phyloP scores from a whole-genome alignment of 495 filamentous ascomycete genomes.

The Alectoria sarmentosa region DNA sequence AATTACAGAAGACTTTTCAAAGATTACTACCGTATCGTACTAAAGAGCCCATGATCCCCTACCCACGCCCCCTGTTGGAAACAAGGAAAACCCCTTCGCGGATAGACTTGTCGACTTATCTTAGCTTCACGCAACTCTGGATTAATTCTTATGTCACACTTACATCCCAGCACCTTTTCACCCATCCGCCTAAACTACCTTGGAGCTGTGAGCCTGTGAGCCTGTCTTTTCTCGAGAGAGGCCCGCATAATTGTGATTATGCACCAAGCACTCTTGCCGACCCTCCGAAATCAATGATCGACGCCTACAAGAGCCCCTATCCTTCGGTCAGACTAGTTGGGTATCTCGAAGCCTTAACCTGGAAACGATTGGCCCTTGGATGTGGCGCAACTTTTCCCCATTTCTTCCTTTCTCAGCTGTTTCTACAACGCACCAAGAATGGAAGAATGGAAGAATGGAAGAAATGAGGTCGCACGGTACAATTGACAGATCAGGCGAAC shows the following conservation, averaged over 20 bases:
- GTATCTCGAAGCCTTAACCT: not conserved
- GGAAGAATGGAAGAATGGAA: no score
- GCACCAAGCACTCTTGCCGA: constrained; percentile 4
- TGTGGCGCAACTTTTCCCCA: not conserved
- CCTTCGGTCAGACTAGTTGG: not conserved
- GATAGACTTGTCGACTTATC: constrained; percentile 5
- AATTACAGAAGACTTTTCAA: not conserved
- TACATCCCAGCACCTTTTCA: constrained; percentile 6
- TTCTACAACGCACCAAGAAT: not conserved
- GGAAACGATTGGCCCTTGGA: not conserved
- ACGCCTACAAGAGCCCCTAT: not conserved
- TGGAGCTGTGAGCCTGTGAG: not conserved
- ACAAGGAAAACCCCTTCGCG: constrained; percentile 8
- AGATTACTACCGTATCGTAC: not conserved
- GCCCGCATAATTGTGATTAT: constrained; percentile 4
- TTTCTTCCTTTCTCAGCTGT: not conserved
- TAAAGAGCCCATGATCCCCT: not conserved
- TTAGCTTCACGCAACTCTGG: constrained; percentile 5
- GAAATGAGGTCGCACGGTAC: not conserved
- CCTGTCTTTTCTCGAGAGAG: constrained; percentile 1
- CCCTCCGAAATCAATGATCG: constrained; percentile 3
- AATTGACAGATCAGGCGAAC: constrained; percentile 3
- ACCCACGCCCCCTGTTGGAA: constrained; percentile 1
- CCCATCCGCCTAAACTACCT: not conserved
- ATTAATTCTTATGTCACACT: constrained; percentile 5